These are phyloP conservation scores for Quercus robur DNA, from an alignment of 306 rosid genomes.

Conservation along the genomic window DNA sequence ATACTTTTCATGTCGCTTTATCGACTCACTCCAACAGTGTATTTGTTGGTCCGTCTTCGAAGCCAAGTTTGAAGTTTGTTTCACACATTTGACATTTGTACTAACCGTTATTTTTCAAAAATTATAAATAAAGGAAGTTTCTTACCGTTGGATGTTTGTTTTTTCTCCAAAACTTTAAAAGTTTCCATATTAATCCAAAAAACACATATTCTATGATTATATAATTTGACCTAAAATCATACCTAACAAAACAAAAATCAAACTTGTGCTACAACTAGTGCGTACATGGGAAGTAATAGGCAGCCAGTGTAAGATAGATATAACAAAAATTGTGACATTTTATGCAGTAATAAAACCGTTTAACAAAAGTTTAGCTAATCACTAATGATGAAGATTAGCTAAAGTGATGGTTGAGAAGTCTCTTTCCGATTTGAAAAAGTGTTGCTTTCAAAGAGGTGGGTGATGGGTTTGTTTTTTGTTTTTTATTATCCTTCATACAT, in stretches of 20 bases:
- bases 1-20: conserved; percentile 20
- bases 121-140: not conserved
- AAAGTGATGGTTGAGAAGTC: conserved; percentile 44
- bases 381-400: conserved; percentile 11
- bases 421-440: conserved; percentile 43
- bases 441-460: conserved; percentile 50
- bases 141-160: conserved; percentile 19
- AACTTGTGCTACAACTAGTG: too few species aligned
- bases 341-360: accelerated
- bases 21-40: not conserved
- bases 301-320: accelerated
- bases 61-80: conserved; percentile 36
- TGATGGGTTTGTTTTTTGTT: conserved; percentile 21
- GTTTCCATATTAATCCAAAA: not conserved
- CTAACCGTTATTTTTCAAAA: conserved; percentile 24
- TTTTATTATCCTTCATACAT: conserved; percentile 28
- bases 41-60: conserved; percentile 32
- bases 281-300: too few species aligned
- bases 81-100: not conserved
- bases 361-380: too few species aligned
- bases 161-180: not conserved
- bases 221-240: too few species aligned
- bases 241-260: too few species aligned
- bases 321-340: too few species aligned
- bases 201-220: not conserved